Evolutionary conservation across 164 flowering plant species (phyloP), one percentile per base, ranked within the genome.

Genomic region (Umbellularia californica): DNA sequence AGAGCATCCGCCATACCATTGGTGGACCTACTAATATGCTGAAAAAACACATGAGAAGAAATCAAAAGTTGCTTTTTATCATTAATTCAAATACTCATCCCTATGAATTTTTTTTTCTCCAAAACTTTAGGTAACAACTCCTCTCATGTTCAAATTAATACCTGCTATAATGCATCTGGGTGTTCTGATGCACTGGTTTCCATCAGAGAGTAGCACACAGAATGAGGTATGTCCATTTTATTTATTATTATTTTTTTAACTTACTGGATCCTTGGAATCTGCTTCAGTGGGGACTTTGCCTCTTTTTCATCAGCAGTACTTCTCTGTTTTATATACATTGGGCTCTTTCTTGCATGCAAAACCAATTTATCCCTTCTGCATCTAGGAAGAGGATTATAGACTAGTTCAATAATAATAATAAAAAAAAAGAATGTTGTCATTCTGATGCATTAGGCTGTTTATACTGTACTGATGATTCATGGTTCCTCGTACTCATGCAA

Each of bases 111-210:
- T 25, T 25, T 55, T 25, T 65, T 20, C 20, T 52, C 33, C 58
- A 50, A 79, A 25, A 20, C 62, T 79, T 30, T 82, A 95, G 99
- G 99, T 95, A 24, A 95, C 98, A 33, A 91, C 98, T 78, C 98
- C 99, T 67, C 83, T 95, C 24, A 70, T 95, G 65, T 95, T 95
- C 86, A 95, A 91, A 75, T 73, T 95, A 86, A 88, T 92, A 77
- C 99, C 99, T 69, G 93, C 89, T 65, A 77, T 91, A 68, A 82
- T 89, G 88, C 96, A 91, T 84, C 87, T 95, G 79, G 99, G 98
- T 25, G 87, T 87, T 77, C 93, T 95, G 63, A 83, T 95, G 96
- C 94, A 81, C 77, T 92, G 96, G 97, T 93, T 95, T 77, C 94
- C 98, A 35, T 11, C 91, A 50, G 97, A 95, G 70, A 85, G 77